Base-by-base conservation (phyloP, 2,329 filamentous ascomycete genomes). In the Scleromitrula shiraiana region DNA sequence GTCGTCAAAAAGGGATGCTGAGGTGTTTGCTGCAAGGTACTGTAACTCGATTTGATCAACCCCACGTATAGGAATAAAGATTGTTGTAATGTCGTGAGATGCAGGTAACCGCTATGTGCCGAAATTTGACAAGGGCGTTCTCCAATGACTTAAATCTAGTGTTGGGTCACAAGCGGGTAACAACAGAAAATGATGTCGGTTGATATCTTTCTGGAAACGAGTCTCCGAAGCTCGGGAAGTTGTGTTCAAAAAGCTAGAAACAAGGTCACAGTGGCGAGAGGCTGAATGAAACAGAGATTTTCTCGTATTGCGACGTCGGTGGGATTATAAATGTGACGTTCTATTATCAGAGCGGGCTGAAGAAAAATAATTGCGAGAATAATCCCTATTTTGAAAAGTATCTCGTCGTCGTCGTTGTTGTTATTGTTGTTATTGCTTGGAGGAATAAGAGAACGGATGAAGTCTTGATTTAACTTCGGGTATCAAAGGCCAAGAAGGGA, bases 181-280 rank as follows among this genome's bases (percentile, higher is more conserved):
- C 39, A 29, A 50, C 59, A 56, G 55, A 51, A 40, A 42, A 36
- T 56, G 52, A 56, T 56, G 56, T 56, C 50, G 53, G 47, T 52
- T 53, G 52, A 46, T 55, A 43, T 59, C 45, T 49, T 61, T 59
- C 58, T 60, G 59, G 59, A 60, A 59, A 55, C 50, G 52, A 46
- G 50, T 50, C 50, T 56, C 56, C 51, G 46, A 53, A 46, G 33
- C 23, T 54, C 52, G 53, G 57, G 51, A 53, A 49, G 53, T 26
- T 45, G 55, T 53, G 50, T 44, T 53, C 39, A 29, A 49, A 53
- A 47, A 43, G 38, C 49, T 47, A 53, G 51, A 56, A 37, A 53
- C 20, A 38, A 32, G 45, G 46, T 55, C 33, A 49, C 35, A 53
- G 51, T 52, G 52, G 46, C 45, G 41, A 53, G 46, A 53, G 45